Conservation (phyloP, 1,284 basidiomycete genomes). For the Fomes fomentarius region DNA sequence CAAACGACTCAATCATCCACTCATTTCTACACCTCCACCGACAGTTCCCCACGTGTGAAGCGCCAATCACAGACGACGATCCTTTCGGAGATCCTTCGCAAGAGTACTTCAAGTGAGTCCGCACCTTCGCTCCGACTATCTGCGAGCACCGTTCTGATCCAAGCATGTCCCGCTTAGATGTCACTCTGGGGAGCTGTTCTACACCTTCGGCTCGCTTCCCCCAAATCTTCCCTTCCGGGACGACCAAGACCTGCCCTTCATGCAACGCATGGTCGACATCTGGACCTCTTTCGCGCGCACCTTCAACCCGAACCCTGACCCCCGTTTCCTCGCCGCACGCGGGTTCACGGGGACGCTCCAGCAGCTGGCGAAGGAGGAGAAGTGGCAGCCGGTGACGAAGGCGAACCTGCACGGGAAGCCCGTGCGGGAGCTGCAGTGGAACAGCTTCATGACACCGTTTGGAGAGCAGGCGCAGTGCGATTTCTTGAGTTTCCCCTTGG, state of each 20-base stretch:
- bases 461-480: conserved; percentile 32
- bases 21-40: neutral
- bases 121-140: neutral
- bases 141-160: no score
- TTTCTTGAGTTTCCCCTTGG: conserved; percentile 29
- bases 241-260: conserved; percentile 40
- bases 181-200: conserved; percentile 45
- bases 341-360: conserved; percentile 28
- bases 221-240: conserved; percentile 41
- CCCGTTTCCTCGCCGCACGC: conserved; percentile 38
- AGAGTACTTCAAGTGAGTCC: conserved; percentile 37
- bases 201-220: conserved; percentile 40
- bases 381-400: conserved; percentile 31
- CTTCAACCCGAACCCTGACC: conserved; percentile 44
- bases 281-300: conserved; percentile 45
- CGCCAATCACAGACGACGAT: conserved; percentile 35
- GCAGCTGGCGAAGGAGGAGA: conserved; percentile 25
- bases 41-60: conserved; percentile 37
- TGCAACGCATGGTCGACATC: conserved; percentile 39
- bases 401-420: conserved; percentile 23
- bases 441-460: conserved; percentile 32
- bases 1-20: neutral
- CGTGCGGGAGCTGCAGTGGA: conserved; percentile 30
- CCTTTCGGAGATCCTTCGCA: conserved; percentile 39
- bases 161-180: conserved; percentile 31